Percentiles rank a stretch among this genome's conserved stretches.
phyloP scores from a whole-genome alignment of 441 rosid genomes.

The Populus hybrid region DNA sequence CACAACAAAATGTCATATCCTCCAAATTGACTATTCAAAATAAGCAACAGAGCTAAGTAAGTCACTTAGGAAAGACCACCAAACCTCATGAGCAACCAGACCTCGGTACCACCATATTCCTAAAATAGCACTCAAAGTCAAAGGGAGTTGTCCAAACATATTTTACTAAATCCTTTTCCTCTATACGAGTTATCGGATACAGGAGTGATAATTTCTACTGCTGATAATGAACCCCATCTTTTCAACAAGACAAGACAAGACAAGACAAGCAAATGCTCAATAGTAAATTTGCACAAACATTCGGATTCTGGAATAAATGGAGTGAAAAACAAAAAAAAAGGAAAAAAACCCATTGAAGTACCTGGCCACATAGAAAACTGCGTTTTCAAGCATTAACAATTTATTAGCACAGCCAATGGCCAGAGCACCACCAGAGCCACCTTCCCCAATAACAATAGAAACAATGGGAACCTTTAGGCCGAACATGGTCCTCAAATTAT shows the following conservation, averaged over 20 bases:
- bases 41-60: neutral
- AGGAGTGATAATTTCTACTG: neutral
- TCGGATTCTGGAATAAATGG: neutral
- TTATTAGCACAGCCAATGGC: slow-evolving; percentile 93
- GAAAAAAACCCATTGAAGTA: slow-evolving; percentile 21
- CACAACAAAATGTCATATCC: neutral
- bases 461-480: slow-evolving; percentile 87
- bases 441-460: slow-evolving; percentile 93
- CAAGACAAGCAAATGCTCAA: neutral
- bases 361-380: slow-evolving; percentile 95
- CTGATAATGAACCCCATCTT: neutral
- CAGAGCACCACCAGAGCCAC: slow-evolving; percentile 98
- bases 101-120: neutral
- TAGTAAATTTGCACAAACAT: neutral
- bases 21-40: neutral
- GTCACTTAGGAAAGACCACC: neutral
- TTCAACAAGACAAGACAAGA: neutral
- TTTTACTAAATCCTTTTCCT: neutral
- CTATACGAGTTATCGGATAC: neutral
- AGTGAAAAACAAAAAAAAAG: neutral
- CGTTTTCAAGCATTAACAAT: slow-evolving; percentile 86
- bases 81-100: neutral
- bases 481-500: slow-evolving; percentile 84
- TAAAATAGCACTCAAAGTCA: neutral
- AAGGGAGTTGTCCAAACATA: neutral